These are phyloP conservation scores for Leucaena leucocephala DNA, from an alignment of 306 rosid genomes.

Conservation along the genomic window DNA sequence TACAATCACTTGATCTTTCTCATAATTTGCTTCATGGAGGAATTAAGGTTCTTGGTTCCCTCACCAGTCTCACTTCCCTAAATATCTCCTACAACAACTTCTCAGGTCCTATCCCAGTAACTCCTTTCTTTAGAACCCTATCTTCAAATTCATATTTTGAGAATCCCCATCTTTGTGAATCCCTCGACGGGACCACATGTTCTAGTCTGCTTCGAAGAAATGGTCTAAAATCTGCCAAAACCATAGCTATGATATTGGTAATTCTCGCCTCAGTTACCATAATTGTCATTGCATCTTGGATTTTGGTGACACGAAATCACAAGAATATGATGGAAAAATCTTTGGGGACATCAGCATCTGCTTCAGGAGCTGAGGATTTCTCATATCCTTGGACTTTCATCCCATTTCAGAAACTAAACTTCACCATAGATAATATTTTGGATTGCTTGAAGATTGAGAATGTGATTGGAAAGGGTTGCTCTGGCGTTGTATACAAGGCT, in stretches of 20 bases:
- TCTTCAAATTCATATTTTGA: slow-evolving; percentile 65
- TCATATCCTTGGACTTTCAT: slow-evolving; percentile 99
- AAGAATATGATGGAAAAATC: slow-evolving; percentile 59
- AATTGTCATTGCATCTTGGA: slow-evolving; percentile 78
- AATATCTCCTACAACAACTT: slow-evolving; percentile 86
- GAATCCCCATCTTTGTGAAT: slow-evolving; percentile 70
- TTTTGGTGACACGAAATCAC: slow-evolving; percentile 58
- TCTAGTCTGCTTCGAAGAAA: slow-evolving; percentile 53
- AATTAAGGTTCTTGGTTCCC: slow-evolving; percentile 70
- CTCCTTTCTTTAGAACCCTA: slow-evolving; percentile 80
- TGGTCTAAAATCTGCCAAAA: slow-evolving; percentile 69
- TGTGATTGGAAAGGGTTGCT: slow-evolving; percentile 90
- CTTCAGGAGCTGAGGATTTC: slow-evolving; percentile 87
- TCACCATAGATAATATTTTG: slow-evolving; percentile 78
- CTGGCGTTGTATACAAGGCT: slow-evolving; percentile 83
- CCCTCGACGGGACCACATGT: slow-evolving; percentile 81
- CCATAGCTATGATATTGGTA: slow-evolving; percentile 57
- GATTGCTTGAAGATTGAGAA: slow-evolving; percentile 91
- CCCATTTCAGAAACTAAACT: slow-evolving; percentile 89
- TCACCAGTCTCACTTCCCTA: slow-evolving; percentile 80
- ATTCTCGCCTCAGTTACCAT: slow-evolving; percentile 66
- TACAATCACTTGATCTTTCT: slow-evolving; percentile 90
- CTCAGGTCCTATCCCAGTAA: slow-evolving; percentile 89
- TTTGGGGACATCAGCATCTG: slow-evolving; percentile 42
- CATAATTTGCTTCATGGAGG: slow-evolving; percentile 70